A percentile compares a stretch with the other conserved stretches of the same genome.
Evolutionary conservation across 352 stramenopile species (phyloP).

Genomic region (Globisporangium perplexum): DNA sequence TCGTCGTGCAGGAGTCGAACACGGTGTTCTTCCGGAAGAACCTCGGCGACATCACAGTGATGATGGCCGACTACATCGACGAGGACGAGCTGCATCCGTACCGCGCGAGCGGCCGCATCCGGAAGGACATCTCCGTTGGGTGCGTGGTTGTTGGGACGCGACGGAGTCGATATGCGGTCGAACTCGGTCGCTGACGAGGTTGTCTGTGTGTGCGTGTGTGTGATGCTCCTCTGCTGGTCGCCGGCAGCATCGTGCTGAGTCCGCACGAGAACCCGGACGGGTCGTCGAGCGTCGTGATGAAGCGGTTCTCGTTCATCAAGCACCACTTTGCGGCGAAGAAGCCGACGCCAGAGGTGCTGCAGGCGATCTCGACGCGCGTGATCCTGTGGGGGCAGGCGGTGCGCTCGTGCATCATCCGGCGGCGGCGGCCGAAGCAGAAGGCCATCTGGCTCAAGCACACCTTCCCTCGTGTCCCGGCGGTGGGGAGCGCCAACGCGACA

Average conservation of each 20-base stretch:
- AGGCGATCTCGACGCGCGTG: slow-evolving; percentile 57
- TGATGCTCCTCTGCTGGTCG: no score
- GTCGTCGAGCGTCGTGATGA: slow-evolving; percentile 42
- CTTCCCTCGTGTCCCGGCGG: slow-evolving; percentile 17
- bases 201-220: neutral
- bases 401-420: slow-evolving; percentile 40
- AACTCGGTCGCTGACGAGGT: neutral
- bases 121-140: no score
- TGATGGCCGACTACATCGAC: no score
- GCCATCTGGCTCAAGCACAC: slow-evolving; percentile 34
- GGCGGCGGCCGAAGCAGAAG: slow-evolving; percentile 23
- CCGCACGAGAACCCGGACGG: slow-evolving; percentile 31
- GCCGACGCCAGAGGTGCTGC: slow-evolving; percentile 40
- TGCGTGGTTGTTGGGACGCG: no score
- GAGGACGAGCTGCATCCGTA: no score
- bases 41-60: slow-evolving; percentile 27
- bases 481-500: no score
- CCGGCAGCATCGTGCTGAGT: slow-evolving; percentile 28
- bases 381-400: slow-evolving; percentile 63
- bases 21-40: slow-evolving; percentile 49
- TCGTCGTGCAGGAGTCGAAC: slow-evolving; percentile 64
- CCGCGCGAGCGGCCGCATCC: no score
- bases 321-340: slow-evolving; percentile 34
- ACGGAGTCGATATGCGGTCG: no score
- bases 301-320: slow-evolving; percentile 61